Percentiles rank a stretch among this genome's conserved stretches.
Evolutionary conservation across 257 asterid species (phyloP).

Genomic region (Anisodus tanguticus): DNA sequence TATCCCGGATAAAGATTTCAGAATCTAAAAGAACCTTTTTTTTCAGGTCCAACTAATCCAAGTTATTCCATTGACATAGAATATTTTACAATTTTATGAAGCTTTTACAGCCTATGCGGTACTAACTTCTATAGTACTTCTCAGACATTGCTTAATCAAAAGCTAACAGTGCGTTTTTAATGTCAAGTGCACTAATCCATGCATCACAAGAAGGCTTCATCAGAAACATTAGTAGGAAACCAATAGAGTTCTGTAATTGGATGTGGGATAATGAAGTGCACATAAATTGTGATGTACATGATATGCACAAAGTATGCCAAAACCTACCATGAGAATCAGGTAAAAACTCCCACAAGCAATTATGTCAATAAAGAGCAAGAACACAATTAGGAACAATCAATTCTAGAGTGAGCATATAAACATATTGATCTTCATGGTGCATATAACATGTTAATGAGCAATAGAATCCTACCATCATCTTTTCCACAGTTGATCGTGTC

Average conservation of each 20-base stretch:
- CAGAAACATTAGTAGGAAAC: background rate
- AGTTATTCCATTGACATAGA: background rate
- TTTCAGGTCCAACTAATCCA: background rate
- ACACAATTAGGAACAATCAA: background rate
- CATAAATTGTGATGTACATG: background rate
- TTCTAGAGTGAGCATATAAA: background rate
- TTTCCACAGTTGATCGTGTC: slow-evolving; percentile 80
- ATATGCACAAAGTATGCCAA: slow-evolving; percentile 32
- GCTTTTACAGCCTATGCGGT: background rate
- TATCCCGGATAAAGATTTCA: background rate
- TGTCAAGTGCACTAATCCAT: background rate
- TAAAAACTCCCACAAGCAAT: background rate
- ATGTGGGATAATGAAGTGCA: slow-evolving; percentile 18
- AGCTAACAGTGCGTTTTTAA: background rate
- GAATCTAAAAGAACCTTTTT: background rate
- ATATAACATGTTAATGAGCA: slow-evolving; percentile 1
- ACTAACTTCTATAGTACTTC: background rate
- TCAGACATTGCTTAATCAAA: background rate
- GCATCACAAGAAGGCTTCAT: background rate
- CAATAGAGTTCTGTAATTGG: slow-evolving; percentile 45
- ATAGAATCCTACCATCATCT: slow-evolving; percentile 71
- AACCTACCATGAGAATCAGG: too few species aligned
- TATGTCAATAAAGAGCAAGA: background rate
- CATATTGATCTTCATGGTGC: background rate
- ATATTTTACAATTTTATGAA: background rate